Evolutionary conservation across 129 eudicot genomes (phyloP), one percentile per base, ranked within the genome.

Genomic region (Escallonia rubra): DNA sequence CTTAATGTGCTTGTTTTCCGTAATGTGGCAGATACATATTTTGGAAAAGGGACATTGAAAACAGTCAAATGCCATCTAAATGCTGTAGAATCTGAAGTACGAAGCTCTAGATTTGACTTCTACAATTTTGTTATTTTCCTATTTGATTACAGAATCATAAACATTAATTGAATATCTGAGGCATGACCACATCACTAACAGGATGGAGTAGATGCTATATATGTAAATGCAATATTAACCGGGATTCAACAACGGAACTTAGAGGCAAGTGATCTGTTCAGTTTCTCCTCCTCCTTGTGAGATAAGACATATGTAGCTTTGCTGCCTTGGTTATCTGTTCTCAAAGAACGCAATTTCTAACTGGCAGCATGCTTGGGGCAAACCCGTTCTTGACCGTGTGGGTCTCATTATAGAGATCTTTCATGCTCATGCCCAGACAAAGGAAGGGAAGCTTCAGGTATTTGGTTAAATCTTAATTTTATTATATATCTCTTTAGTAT

Each of bases 381-480:
- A 76, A 63, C 95, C 99, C 64, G 99, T 93, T 80, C 67, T 93
- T 44, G 99, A 93, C 73, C 96, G 99, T n/a, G 96, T 93, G n/a
- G 96, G 88, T 47, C 86, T 93, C 66, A 93, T 93, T 23, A 93
- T 93, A 66, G 92, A 93, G 77, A 93, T 93, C 65, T 93, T 93
- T 59, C 80, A 93, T 79, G 99, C 99, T 68, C 96, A 93, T 86
- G 99, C 99, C 63, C 90, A 89, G 70, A 93, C 99, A 45, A 93
- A 86, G 80, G 99, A 93, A 86, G 99, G 85, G 76, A 93, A 85
- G 79, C 81, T 93, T 23, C 99, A 93, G 90, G 98, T 86, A 15
- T 38, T 62, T 23, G 71, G 48, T 48, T 59, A 60, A 66, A 53
- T 60, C 11, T 15, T 71, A 56, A 63, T 49, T 59, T 41, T 48